Evolutionary conservation across 805 yeast species (phyloP), one percentile per base, ranked within the genome.

Genomic region (Suhomyces xylopsoci): DNA sequence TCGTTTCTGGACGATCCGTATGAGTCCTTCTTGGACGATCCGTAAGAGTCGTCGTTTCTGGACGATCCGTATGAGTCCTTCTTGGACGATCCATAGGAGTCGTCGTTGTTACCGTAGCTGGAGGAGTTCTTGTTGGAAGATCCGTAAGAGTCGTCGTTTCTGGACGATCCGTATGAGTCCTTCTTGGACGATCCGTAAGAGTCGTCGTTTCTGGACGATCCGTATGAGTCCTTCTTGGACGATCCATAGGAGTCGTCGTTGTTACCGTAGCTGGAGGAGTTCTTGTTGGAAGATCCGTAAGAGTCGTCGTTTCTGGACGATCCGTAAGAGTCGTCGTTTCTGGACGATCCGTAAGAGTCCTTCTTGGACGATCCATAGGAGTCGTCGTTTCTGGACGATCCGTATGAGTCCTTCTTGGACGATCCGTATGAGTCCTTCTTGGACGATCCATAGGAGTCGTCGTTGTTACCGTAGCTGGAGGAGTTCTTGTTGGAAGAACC

Each of bases 31-130:
- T 45, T 22, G 5, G 25, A 22, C 2, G 25, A 22, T 4, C 25
- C 25, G 24, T 36, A 58, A 45, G 58, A 55, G 17, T 51, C 47
- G 20, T 24, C 22, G n/a, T n/a, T 50, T 57, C 50, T 50, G 9
- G 58, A 52, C 32, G 63, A 61, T 17, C 67, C 66, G 54, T 61
- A 60, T 7, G 66, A 58, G 20, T 36, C 40, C 40, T 44, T 53
- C 51, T 51, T 50, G 15, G 55, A 51, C 26, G 59, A 56, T 9
- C 59, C 59, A 47, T 56, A 56, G 8, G 56, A 50, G 38, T 52
- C 53, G 7, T 22, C 5, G 25, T 22, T 58, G 48, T 56, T 53
- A 30, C n/a, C n/a, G n/a, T n/a, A n/a, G n/a, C n/a, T n/a, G n/a
- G n/a, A n/a, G 8, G 62, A 55, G 45, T 54, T 51, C 14, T 28